These are phyloP conservation scores for Geotrichum australiense DNA, from an alignment of 1,139 yeast species.

Conservation along the genomic window DNA sequence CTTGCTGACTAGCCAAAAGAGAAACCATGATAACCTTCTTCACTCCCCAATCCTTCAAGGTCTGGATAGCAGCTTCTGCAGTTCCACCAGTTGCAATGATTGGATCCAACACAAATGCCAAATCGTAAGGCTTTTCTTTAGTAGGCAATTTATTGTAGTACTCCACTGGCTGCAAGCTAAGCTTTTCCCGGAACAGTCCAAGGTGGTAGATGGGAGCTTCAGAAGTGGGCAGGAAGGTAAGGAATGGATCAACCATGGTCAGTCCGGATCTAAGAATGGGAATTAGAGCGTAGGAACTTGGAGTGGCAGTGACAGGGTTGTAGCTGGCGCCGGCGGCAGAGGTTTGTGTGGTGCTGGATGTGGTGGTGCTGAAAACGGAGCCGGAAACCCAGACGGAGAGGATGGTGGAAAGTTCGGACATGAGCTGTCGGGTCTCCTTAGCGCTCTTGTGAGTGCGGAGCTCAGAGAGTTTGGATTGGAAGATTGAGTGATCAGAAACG, in stretches of 20 bases:
- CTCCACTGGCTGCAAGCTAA: constrained; percentile 33
- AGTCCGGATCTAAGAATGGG: constrained; percentile 34
- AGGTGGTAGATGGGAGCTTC: constrained; percentile 32
- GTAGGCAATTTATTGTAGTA: constrained; percentile 35
- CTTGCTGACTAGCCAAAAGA: constrained; percentile 28
- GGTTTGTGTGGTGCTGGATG: constrained; percentile 12
- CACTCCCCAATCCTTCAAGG: constrained; percentile 33
- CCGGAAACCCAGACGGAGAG: constrained; percentile 31
- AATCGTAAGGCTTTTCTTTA: constrained; percentile 21
- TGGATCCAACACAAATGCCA: constrained; percentile 34
- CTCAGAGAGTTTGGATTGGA: constrained; percentile 28
- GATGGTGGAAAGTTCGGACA: constrained; percentile 27
- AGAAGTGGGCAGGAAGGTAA: constrained; percentile 28
- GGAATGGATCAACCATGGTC: constrained; percentile 32
- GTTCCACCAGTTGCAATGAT: constrained; percentile 37
- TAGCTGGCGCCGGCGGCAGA: constrained; percentile 26
- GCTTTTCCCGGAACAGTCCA: constrained; percentile 33
- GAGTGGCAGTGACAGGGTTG: constrained; percentile 19
- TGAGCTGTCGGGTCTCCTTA: constrained; percentile 25
- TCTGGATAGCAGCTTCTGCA: constrained; percentile 33
- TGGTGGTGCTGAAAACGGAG: constrained; percentile 17
- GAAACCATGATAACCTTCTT: constrained; percentile 29
- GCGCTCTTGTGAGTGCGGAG: constrained; percentile 26
- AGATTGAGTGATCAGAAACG: constrained; percentile 29
- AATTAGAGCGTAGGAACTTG: constrained; percentile 27